A percentile compares a stretch with the other conserved stretches of the same genome.
Conservation (phyloP, 208 protist genomes). For the Leishmania lainsoni region DNA sequence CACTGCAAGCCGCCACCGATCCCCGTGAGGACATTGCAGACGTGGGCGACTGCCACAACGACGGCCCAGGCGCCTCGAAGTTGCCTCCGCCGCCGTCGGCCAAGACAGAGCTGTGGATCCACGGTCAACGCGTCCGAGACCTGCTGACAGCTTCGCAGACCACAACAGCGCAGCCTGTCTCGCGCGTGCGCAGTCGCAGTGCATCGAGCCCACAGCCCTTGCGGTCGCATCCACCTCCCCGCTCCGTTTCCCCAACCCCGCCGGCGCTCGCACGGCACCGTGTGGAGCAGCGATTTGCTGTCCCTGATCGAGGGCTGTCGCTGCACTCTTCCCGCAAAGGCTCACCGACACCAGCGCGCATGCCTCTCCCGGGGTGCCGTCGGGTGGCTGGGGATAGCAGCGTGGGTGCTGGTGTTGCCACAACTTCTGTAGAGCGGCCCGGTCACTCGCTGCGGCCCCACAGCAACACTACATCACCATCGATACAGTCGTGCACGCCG, state of each 20-base stretch:
- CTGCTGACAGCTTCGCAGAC: constrained; percentile 6
- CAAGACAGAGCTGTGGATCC: constrained; percentile 28
- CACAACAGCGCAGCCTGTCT: background rate
- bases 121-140: constrained; percentile 32
- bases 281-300: background rate
- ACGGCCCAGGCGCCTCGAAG: background rate
- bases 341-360: background rate
- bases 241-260: background rate
- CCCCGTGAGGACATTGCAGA: constrained; percentile 15
- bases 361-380: background rate
- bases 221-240: background rate
- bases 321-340: background rate
- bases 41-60: background rate
- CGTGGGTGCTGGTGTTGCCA: background rate
- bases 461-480: background rate
- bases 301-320: background rate
- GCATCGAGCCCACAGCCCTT: background rate
- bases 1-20: constrained; percentile 29
- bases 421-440: background rate
- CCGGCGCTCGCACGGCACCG: background rate
- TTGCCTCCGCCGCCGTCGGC: background rate
- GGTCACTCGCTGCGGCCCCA: background rate
- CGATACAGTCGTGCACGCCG: background rate
- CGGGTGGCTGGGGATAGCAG: background rate
- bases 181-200: constrained; percentile 3